These are phyloP conservation scores for Paecilomyces niveus DNA, from an alignment of 2,329 filamentous ascomycete genomes.

Conservation along the genomic window DNA sequence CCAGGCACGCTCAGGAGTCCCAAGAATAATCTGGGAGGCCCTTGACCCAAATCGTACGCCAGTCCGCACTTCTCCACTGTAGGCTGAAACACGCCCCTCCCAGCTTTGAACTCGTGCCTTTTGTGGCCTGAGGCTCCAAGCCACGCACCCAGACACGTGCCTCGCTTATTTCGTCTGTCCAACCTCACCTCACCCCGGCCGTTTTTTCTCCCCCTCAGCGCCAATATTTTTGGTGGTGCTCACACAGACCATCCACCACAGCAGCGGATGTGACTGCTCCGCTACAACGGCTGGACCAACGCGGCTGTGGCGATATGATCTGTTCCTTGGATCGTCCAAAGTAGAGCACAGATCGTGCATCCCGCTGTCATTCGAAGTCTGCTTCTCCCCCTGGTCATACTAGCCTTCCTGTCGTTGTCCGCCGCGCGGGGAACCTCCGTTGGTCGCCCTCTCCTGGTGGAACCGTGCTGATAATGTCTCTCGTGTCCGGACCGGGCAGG, in stretches of 20 bases:
- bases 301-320: not conserved
- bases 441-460: not conserved
- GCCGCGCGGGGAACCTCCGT: not conserved
- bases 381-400: not conserved
- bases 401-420: not conserved
- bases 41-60: not conserved
- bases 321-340: not conserved
- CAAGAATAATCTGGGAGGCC: not conserved
- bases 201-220: not conserved
- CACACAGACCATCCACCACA: not conserved
- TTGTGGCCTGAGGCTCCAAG: not conserved
- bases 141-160: not conserved
- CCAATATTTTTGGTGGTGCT: not conserved
- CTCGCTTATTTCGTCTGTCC: not conserved
- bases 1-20: not conserved
- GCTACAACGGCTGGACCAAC: not conserved
- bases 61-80: not conserved
- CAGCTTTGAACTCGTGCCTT: not conserved
- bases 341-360: not conserved
- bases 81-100: not conserved
- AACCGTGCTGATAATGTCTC: constrained; percentile 41
- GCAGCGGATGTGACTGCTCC: not conserved
- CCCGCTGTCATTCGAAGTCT: not conserved
- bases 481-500: constrained; percentile 54
- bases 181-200: not conserved